Conservation (phyloP, 2,329 filamentous ascomycete species). For the Alternaria brassicicola region DNA sequence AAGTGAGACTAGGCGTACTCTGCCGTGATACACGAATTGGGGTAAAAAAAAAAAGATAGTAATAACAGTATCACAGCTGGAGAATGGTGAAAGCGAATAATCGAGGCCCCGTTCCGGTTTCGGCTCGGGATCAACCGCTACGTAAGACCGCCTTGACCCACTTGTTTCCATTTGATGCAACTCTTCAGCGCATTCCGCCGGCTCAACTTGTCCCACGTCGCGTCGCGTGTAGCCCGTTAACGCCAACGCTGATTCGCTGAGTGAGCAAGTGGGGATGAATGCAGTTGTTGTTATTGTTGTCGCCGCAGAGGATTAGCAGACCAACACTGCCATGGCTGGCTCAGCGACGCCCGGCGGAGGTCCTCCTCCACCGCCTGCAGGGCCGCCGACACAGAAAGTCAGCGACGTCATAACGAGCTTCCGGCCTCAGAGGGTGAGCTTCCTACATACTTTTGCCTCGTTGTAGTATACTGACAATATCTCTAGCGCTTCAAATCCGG, state of each 20-base stretch:
- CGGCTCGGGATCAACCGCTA: slow-evolving; percentile 7
- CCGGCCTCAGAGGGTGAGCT: slow-evolving; percentile 75
- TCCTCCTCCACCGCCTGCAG: slow-evolving; percentile 41
- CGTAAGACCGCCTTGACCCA: slow-evolving; percentile 7
- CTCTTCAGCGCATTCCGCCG: slow-evolving; percentile 19
- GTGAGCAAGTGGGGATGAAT: slow-evolving; percentile 8
- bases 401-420: slow-evolving; percentile 79
- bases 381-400: slow-evolving; percentile 62
- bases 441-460: neutral
- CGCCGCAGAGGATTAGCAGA: slow-evolving; percentile 9
- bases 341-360: slow-evolving; percentile 38
- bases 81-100: slow-evolving; percentile 19
- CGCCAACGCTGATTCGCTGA: slow-evolving; percentile 8
- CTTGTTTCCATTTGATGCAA: neutral
- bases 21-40: slow-evolving; percentile 1
- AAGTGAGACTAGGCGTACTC: neutral
- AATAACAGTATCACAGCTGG: too few species aligned
- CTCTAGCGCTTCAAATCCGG: slow-evolving; percentile 54
- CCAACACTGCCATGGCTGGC: slow-evolving; percentile 39
- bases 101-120: slow-evolving; percentile 16
- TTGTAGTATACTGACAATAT: slow-evolving; percentile 22
- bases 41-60: slow-evolving; percentile 6
- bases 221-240: slow-evolving; percentile 4
- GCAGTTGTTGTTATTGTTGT: slow-evolving; percentile 1
- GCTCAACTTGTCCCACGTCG: slow-evolving; percentile 15